phyloP scores from a whole-genome alignment of 106 monocot species.

The Ottelia alismoides region DNA sequence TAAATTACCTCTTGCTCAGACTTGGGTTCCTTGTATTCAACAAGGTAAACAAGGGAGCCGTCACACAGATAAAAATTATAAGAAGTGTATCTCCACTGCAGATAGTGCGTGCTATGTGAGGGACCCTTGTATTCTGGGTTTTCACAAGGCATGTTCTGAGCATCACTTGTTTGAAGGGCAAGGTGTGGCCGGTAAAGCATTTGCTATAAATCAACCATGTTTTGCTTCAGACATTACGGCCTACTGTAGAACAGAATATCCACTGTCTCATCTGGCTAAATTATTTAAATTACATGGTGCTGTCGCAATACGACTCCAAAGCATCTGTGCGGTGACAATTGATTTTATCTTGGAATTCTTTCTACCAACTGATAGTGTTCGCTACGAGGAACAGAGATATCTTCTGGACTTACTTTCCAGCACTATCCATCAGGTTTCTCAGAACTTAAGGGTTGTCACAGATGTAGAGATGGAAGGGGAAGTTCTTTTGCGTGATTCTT shows the following conservation, averaged over 20 bases:
- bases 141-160: conserved; percentile 78
- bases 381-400: conserved; percentile 33
- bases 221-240: conserved; percentile 54
- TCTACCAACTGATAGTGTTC: conserved; percentile 44
- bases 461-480: conserved; percentile 43
- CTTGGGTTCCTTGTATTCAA: conserved; percentile 75
- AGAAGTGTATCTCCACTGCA: conserved; percentile 73
- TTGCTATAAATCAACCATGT: conserved; percentile 24
- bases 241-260: conserved; percentile 65
- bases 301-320: conserved; percentile 62
- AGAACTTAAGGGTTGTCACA: conserved; percentile 41
- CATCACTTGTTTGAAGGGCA: conserved; percentile 82
- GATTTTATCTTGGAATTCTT: conserved; percentile 80
- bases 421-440: conserved; percentile 45
- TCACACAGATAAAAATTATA: conserved; percentile 38
- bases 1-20: conserved; percentile 76
- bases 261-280: conserved; percentile 87
- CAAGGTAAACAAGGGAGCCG: conserved; percentile 44
- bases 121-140: conserved; percentile 69
- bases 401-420: conserved; percentile 52
- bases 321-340: conserved; percentile 39
- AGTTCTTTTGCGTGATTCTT: conserved; percentile 1
- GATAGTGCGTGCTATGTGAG: conserved; percentile 64
- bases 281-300: conserved; percentile 55
- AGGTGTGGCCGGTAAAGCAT: conserved; percentile 73